Percentiles rank a stretch among this genome's conserved stretches.
Evolutionary conservation across 2,329 filamentous ascomycete species (phyloP).

Genomic region (Diaporthe sp.): DNA sequence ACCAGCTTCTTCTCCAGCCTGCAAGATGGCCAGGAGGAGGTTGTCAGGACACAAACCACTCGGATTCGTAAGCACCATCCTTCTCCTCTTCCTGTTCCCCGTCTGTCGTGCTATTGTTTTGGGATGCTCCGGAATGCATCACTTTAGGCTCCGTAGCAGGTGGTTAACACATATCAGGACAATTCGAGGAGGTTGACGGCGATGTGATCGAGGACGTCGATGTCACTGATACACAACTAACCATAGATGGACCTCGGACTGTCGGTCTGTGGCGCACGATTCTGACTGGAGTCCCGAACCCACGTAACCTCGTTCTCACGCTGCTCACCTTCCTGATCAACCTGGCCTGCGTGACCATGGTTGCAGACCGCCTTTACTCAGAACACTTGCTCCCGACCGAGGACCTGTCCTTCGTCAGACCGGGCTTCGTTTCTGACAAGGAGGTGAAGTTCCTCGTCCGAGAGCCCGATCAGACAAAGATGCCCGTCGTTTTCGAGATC

Average conservation of each 20-base stretch:
- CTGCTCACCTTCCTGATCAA: slow-evolving; percentile 81
- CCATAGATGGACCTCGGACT: slow-evolving; percentile 67
- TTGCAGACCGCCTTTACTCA: slow-evolving; percentile 83
- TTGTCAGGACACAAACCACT: slow-evolving; percentile 64
- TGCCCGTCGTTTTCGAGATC: slow-evolving; percentile 82
- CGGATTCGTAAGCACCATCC: neutral
- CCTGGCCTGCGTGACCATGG: slow-evolving; percentile 74
- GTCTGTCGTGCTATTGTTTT: too few species aligned
- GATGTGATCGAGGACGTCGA: slow-evolving; percentile 73
- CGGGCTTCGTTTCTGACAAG: slow-evolving; percentile 87
- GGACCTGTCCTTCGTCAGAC: slow-evolving; percentile 86
- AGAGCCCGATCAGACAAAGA: slow-evolving; percentile 81
- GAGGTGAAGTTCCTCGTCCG: slow-evolving; percentile 87
- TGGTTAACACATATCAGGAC: too few species aligned
- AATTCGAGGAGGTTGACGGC: slow-evolving; percentile 45
- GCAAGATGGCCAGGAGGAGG: slow-evolving; percentile 71
- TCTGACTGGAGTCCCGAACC: slow-evolving; percentile 81
- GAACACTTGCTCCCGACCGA: slow-evolving; percentile 79
- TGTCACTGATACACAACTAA: slow-evolving; percentile 69
- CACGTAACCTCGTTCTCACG: slow-evolving; percentile 76
- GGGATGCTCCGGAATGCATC: too few species aligned
- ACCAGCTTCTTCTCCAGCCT: slow-evolving; percentile 69
- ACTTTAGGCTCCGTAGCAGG: too few species aligned
- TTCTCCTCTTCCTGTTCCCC: too few species aligned
- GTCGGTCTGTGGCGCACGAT: slow-evolving; percentile 55